Conservation (phyloP, 148 eudicot genomes). For the Rhododendron vialii region DNA sequence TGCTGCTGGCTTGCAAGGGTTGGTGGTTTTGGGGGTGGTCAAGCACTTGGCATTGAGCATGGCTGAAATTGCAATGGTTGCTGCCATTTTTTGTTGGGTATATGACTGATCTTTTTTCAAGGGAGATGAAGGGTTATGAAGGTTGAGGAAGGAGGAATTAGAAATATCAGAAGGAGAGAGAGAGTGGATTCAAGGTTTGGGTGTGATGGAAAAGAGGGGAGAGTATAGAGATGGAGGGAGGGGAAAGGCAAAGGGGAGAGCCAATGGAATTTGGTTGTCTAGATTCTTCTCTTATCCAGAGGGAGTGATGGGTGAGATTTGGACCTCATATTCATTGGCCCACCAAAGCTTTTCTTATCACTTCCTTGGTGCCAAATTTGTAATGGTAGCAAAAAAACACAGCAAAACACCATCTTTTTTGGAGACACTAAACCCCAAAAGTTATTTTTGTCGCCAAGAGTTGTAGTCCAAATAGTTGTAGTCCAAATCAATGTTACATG, state of each 20-base stretch:
- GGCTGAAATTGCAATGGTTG: slow-evolving; percentile 77
- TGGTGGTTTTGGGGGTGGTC: slow-evolving; percentile 12
- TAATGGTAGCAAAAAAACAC: background rate
- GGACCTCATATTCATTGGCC: slow-evolving; percentile 49
- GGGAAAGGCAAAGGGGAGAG: slow-evolving; percentile 2
- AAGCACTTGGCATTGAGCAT: slow-evolving; percentile 62
- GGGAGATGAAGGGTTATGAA: background rate
- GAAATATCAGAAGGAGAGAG: background rate
- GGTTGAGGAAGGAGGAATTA: background rate
- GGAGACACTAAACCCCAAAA: background rate
- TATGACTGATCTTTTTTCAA: background rate
- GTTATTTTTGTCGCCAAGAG: background rate
- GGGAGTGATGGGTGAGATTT: slow-evolving; percentile 32
- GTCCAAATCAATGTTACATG: no score
- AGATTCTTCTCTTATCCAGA: slow-evolving; percentile 72
- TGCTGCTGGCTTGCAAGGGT: slow-evolving; percentile 24
- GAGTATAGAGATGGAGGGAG: slow-evolving; percentile 16
- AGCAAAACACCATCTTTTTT: background rate
- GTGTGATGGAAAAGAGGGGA: slow-evolving; percentile 1
- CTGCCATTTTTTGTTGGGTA: slow-evolving; percentile 51
- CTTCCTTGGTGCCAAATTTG: slow-evolving; percentile 12
- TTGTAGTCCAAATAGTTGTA: background rate
- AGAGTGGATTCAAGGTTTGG: background rate
- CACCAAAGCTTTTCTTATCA: slow-evolving; percentile 56
- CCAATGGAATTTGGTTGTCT: slow-evolving; percentile 45